Conservation (phyloP, 192 early-diverging fungal genomes). For the Backusella macrospora region DNA sequence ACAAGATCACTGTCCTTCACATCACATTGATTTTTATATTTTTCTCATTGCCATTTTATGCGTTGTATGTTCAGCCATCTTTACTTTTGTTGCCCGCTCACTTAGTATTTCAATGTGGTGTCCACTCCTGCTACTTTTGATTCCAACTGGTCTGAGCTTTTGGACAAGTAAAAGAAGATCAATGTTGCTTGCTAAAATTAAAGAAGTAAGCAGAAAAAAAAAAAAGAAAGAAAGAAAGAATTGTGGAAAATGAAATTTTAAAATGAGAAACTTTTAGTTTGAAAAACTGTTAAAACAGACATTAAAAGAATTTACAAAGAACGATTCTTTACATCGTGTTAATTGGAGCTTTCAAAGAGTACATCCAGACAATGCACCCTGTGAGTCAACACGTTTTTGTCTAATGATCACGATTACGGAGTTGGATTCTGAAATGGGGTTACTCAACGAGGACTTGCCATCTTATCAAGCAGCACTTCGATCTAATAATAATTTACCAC, state of each 20-base stretch:
- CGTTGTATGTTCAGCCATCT: conserved; percentile 29
- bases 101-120: conserved; percentile 37
- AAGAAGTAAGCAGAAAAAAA: conserved; percentile 2
- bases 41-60: conserved; percentile 22
- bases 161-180: conserved; percentile 23
- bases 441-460: neutral
- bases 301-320: conserved; percentile 14
- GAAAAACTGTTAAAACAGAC: conserved; percentile 15
- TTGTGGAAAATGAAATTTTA: no score
- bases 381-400: conserved; percentile 10
- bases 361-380: conserved; percentile 9
- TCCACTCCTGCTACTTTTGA: conserved; percentile 31
- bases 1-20: conserved; percentile 20
- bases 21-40: conserved; percentile 30
- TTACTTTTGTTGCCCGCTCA: conserved; percentile 31
- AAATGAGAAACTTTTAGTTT: neutral
- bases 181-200: neutral
- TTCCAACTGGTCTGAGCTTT: conserved; percentile 22
- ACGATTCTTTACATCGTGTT: conserved; percentile 12
- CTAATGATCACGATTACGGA: conserved; percentile 16
- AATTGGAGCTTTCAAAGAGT: conserved; percentile 8
- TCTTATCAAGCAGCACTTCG: conserved; percentile 11
- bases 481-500: conserved; percentile 1
- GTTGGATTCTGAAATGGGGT: conserved; percentile 17
- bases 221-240: no score